Base-by-base conservation (phyloP, 495 filamentous ascomycete genomes). In the Pseudoneurospora amorphoporcata region DNA sequence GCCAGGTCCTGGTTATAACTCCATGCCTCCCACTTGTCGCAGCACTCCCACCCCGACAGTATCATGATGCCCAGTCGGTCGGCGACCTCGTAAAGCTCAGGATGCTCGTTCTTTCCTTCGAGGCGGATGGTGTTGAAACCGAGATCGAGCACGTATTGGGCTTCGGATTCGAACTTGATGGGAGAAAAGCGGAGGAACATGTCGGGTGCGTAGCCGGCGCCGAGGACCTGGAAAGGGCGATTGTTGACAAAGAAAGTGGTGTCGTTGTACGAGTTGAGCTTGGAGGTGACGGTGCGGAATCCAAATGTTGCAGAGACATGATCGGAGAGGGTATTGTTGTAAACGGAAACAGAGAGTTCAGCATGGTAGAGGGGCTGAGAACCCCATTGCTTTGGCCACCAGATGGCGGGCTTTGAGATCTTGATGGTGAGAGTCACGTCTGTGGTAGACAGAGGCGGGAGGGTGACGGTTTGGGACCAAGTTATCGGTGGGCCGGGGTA, bases 21-120 rank as follows among this genome's bases (percentile, higher is more conserved):
- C 89, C 88, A 91, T 0, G 83, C 88, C 73, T 91, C 89, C 89
- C 89, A 90, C 75, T 90, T 91, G 71, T 90, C 86, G 73, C 89
- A 91, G 75, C 89, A 91, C 70, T 91, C 89, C 89, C 89, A 91
- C 0, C 89, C 89, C 0, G 87, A 77, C 65, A 91, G 76, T 6
- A 91, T 76, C 88, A 91, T 89, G 9, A 91, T 70, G 0, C 89
- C 89, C 69, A 89, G 79, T 2, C 81, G 79, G 74, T 90, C 87
- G 5, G 88, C 87, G 2, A 89, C 79, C 0, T 87, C 79, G 75
- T 88, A 91, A 0, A 91, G 76, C 70, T 86, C 83, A 0, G 87
- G 86, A 29, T 91, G 88, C 70, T 91, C 89, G 72, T 87, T 86
- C 72, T 91, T 91, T 8, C 88, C 89, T 71, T 91, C 89, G 2